Percentiles rank a stretch among this genome's conserved stretches.
These are phyloP conservation scores for Arxiozyma telluris DNA, from an alignment of 1,139 yeast genomes.

Conservation along the genomic window DNA sequence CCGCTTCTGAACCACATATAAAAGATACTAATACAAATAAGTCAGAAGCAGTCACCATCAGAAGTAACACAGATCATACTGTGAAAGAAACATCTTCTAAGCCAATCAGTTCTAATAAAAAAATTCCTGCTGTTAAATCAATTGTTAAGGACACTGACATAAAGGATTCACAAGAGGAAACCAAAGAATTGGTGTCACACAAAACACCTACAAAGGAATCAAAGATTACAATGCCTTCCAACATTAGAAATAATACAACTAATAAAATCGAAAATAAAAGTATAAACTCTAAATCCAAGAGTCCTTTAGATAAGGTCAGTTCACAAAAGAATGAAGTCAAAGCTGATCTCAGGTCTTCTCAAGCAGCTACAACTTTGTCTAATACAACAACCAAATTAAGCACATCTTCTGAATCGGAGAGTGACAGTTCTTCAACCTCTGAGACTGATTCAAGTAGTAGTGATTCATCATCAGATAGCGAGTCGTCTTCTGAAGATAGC, in stretches of 20 bases:
- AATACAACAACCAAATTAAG: neutral
- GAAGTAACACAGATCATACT: no score
- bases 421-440: neutral
- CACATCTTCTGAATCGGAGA: neutral
- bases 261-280: neutral
- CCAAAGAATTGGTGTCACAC: neutral
- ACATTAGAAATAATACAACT: neutral
- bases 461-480: slow-evolving; percentile 5
- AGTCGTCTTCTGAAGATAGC: slow-evolving; percentile 7
- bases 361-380: neutral
- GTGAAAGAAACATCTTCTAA: neutral
- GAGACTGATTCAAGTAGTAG: slow-evolving; percentile 6
- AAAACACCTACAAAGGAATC: neutral
- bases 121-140: neutral
- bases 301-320: neutral
- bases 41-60: neutral
- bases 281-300: neutral
- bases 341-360: neutral
- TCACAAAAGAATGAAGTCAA: neutral
- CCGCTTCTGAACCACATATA: neutral
- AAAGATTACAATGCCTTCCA: neutral
- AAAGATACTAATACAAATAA: no score
- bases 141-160: neutral
- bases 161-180: neutral
- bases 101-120: neutral